Conservation (phyloP, 306 rosid genomes). For the Glycine tomentella region DNA sequence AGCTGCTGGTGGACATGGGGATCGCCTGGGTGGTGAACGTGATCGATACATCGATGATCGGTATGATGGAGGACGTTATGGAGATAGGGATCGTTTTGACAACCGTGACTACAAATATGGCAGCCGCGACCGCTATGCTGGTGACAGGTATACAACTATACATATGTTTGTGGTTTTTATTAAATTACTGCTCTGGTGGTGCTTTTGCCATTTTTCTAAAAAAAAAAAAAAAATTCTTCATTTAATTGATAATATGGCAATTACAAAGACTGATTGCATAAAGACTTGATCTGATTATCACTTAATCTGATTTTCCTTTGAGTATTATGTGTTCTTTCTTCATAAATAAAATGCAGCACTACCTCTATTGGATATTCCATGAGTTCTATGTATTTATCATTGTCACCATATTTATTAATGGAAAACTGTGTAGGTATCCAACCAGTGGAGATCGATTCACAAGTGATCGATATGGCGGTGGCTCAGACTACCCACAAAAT, state of each 20-base stretch:
- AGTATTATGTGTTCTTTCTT: not conserved
- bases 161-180: not conserved
- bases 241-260: no score
- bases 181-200: not conserved
- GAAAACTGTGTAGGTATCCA: slow-evolving; percentile 63
- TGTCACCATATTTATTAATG: slow-evolving; percentile 14
- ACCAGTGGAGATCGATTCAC: slow-evolving; percentile 72
- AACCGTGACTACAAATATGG: slow-evolving; percentile 85
- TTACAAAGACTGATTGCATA: no score
- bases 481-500: slow-evolving; percentile 77
- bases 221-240: no score
- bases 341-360: not conserved
- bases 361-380: not conserved
- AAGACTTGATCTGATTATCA: no score
- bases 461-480: slow-evolving; percentile 74
- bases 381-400: not conserved
- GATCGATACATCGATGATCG: slow-evolving; percentile 80
- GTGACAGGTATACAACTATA: slow-evolving; percentile 71
- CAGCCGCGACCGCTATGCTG: slow-evolving; percentile 74
- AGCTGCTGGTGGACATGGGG: slow-evolving; percentile 72
- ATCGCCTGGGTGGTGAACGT: slow-evolving; percentile 78
- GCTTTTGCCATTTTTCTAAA: no score
- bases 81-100: slow-evolving; percentile 84
- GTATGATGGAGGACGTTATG: slow-evolving; percentile 84
- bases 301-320: not conserved